These are phyloP conservation scores for Penicillium digitatum DNA, from an alignment of 2,329 filamentous ascomycete species.

Conservation along the genomic window DNA sequence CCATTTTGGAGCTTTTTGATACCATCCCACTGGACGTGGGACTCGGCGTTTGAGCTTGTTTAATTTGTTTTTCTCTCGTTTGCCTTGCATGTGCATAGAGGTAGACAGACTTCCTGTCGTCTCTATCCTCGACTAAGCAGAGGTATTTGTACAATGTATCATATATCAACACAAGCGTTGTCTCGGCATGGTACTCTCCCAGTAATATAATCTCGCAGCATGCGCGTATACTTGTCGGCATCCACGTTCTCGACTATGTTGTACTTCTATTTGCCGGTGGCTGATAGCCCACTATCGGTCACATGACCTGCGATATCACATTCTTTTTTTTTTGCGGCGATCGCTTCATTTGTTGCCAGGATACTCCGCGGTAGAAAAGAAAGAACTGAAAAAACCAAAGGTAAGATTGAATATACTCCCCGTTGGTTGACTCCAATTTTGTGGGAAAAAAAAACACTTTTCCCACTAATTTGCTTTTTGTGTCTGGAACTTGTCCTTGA, in stretches of 20 bases:
- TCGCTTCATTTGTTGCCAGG: conserved; percentile 7
- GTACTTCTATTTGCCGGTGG: background rate
- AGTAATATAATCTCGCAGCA: background rate
- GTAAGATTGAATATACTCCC: conserved; percentile 10
- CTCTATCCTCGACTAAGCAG: background rate
- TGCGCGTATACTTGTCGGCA: background rate
- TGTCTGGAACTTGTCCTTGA: conserved; percentile 2
- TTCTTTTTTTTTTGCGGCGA: conserved; percentile 23
- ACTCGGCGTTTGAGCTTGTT: conserved; percentile 19
- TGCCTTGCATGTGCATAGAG: conserved; percentile 16
- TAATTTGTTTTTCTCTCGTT: conserved; percentile 8
- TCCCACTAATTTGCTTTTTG: background rate
- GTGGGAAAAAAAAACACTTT: background rate
- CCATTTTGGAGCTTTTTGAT: conserved; percentile 15
- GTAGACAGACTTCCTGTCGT: background rate
- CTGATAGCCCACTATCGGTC: conserved; percentile 17
- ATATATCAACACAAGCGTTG: conserved; percentile 9
- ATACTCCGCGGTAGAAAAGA: conserved; percentile 10
- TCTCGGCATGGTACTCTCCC: background rate
- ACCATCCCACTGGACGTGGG: conserved; percentile 16
- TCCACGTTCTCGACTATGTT: background rate
- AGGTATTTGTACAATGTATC: conserved; percentile 12
- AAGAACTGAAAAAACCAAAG: conserved; percentile 14
- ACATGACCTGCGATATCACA: conserved; percentile 24
- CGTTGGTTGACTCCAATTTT: background rate